Percentiles rank a stretch among this genome's conserved stretches.
Conservation (phyloP, 352 stramenopile genomes). For the Paralagenidium karlingii region DNA sequence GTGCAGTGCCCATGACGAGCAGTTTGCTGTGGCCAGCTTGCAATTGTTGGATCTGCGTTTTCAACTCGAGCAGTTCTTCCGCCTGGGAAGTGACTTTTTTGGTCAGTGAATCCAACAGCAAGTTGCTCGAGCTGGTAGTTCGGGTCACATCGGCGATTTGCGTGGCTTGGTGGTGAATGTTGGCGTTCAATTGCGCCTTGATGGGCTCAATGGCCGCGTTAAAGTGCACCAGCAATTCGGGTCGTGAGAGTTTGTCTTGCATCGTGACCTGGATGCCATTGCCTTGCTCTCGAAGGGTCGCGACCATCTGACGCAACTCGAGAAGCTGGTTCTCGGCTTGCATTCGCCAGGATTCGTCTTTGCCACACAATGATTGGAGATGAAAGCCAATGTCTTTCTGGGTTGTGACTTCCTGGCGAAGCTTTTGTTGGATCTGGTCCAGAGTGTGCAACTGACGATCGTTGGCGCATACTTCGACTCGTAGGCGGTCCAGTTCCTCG, state of each 20-base stretch:
- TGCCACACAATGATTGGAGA: slow-evolving; percentile 69
- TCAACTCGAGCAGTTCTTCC: too few relatives aligned
- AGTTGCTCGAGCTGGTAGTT: slow-evolving; percentile 33
- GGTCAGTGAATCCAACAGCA: slow-evolving; percentile 40
- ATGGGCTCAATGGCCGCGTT: slow-evolving; percentile 69
- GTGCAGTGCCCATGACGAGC: too few relatives aligned
- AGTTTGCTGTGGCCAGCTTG: too few relatives aligned
- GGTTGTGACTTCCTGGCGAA: slow-evolving; percentile 64
- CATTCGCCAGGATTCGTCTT: slow-evolving; percentile 78
- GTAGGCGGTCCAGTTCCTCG: slow-evolving; percentile 56
- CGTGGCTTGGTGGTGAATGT: slow-evolving; percentile 54
- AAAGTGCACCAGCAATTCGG: slow-evolving; percentile 68
- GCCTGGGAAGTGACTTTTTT: slow-evolving; percentile 72
- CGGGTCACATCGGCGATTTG: slow-evolving; percentile 60
- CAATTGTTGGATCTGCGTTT: too few relatives aligned
- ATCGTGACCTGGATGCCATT: slow-evolving; percentile 44
- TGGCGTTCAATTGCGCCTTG: slow-evolving; percentile 63
- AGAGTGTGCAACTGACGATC: slow-evolving; percentile 67
- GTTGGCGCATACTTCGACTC: slow-evolving; percentile 50
- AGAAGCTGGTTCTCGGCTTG: slow-evolving; percentile 72
- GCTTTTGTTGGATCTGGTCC: slow-evolving; percentile 62
- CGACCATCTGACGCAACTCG: slow-evolving; percentile 61
- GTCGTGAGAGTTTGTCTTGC: slow-evolving; percentile 64
- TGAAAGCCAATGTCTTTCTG: slow-evolving; percentile 76
- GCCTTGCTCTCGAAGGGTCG: slow-evolving; percentile 48